Percentiles rank a stretch among this genome's conserved stretches.
Conservation (phyloP, 2,329 filamentous ascomycete species). For the Camillea tinctor region DNA sequence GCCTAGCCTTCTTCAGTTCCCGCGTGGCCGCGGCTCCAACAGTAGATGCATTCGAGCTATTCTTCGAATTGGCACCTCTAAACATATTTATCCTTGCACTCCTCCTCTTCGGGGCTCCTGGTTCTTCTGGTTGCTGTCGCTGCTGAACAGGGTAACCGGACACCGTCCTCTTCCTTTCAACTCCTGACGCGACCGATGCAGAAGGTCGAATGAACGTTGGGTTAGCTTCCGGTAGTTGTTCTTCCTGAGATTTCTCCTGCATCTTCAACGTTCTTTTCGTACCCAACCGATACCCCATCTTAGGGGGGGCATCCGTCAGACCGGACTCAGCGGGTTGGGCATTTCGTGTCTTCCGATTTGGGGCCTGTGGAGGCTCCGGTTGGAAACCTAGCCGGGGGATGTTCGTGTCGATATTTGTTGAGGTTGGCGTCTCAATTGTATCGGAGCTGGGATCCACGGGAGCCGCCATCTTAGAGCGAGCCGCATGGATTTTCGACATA, state of each 20-base stretch:
- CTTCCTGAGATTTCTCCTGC: constrained; percentile 39
- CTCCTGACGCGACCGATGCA: constrained; percentile 39
- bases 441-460: constrained; percentile 47
- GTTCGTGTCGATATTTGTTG: constrained; percentile 42
- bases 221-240: constrained; percentile 44
- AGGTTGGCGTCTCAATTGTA: constrained; percentile 62
- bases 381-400: constrained; percentile 31
- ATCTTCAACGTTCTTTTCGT: constrained; percentile 38
- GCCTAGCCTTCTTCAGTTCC: constrained; percentile 82
- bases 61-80: constrained; percentile 65
- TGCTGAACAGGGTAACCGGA: constrained; percentile 72
- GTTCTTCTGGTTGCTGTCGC: constrained; percentile 57
- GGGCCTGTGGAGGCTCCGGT: constrained; percentile 51
- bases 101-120: constrained; percentile 62
- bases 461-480: constrained; percentile 45
- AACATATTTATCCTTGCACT: constrained; percentile 71
- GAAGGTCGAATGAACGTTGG: constrained; percentile 39
- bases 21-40: constrained; percentile 62
- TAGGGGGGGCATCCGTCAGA: constrained; percentile 59
- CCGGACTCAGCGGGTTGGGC: constrained; percentile 51
- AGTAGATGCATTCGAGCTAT: constrained; percentile 56
- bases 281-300: constrained; percentile 58
- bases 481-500: constrained; percentile 54
- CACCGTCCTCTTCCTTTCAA: constrained; percentile 85
- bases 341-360: constrained; percentile 52